A percentile compares a stretch with the other conserved stretches of the same genome.
Conservation (phyloP, 129 eudicot genomes). For the Erigeron canadensis region DNA sequence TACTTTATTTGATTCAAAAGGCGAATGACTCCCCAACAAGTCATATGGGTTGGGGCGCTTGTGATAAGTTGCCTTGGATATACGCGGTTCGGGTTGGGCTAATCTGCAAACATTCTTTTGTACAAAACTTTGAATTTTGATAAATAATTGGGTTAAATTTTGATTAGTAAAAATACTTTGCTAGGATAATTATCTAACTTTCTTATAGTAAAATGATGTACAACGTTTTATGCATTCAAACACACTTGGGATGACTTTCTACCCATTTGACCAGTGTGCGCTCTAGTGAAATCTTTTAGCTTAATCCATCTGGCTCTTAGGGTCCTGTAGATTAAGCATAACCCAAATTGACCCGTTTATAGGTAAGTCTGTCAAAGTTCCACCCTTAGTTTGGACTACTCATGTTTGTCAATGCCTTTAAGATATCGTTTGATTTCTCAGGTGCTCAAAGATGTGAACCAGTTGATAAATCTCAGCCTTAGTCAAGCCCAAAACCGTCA, state of each 20-base stretch:
- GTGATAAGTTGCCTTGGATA: too few relatives aligned
- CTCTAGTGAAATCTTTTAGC: not conserved
- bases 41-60: too few relatives aligned
- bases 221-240: not conserved
- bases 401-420: conserved; percentile 6
- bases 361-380: not conserved
- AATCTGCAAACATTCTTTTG: not conserved
- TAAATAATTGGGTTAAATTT: not conserved
- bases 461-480: conserved; percentile 55
- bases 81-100: not conserved
- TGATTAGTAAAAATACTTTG: not conserved
- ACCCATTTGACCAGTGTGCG: not conserved
- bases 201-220: not conserved
- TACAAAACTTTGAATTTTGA: not conserved
- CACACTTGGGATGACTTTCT: not conserved
- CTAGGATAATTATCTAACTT: not conserved
- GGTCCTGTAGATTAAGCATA: not conserved
- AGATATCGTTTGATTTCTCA: conserved; percentile 30
- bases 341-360: not conserved
- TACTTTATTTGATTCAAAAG: too few relatives aligned
- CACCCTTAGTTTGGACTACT: not conserved
- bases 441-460: conserved; percentile 74
- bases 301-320: not conserved
- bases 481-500: conserved; percentile 63
- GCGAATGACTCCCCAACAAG: too few relatives aligned